These are phyloP conservation scores for Penicillium macrosclerotiorum DNA, from an alignment of 495 filamentous ascomycete genomes.

Conservation along the genomic window DNA sequence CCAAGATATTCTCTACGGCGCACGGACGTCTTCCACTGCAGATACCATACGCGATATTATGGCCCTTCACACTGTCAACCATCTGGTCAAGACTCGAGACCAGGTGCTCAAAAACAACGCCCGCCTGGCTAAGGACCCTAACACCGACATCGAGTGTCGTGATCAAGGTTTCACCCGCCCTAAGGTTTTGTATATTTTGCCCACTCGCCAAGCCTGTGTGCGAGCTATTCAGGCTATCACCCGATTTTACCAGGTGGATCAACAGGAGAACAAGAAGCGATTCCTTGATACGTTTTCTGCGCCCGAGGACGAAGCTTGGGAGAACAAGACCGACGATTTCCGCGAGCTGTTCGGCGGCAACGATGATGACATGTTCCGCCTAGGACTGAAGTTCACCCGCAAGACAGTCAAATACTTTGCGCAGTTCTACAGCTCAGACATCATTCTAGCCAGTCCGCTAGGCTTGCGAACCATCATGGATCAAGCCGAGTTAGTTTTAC, in stretches of 20 bases:
- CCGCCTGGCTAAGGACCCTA: slow-evolving; percentile 59
- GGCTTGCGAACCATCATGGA: slow-evolving; percentile 89
- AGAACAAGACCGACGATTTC: slow-evolving; percentile 83
- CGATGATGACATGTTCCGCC: slow-evolving; percentile 92
- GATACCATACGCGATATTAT: slow-evolving; percentile 65
- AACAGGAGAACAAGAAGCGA: slow-evolving; percentile 92
- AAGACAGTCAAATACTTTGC: slow-evolving; percentile 94
- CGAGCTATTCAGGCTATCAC: slow-evolving; percentile 72
- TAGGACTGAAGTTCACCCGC: slow-evolving; percentile 91
- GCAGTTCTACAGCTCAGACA: slow-evolving; percentile 93
- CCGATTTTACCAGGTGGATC: slow-evolving; percentile 71
- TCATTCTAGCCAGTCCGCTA: slow-evolving; percentile 86
- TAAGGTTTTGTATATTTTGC: slow-evolving; percentile 84
- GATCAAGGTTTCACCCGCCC: slow-evolving; percentile 97
- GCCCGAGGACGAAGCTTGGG: slow-evolving; percentile 59
- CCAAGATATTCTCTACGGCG: slow-evolving; percentile 74
- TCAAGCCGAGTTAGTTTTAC: slow-evolving; percentile 50
- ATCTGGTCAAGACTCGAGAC: slow-evolving; percentile 90
- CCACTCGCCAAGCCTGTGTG: slow-evolving; percentile 81
- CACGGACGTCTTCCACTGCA: slow-evolving; percentile 63
- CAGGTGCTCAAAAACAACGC: slow-evolving; percentile 89
- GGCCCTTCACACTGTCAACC: slow-evolving; percentile 85
- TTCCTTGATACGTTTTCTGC: slow-evolving; percentile 77
- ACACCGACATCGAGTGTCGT: slow-evolving; percentile 70
- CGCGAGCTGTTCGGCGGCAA: slow-evolving; percentile 88